These are phyloP conservation scores for Elaeis oleifera DNA, from an alignment of 202 grass and related monocot genomes.

Conservation along the genomic window DNA sequence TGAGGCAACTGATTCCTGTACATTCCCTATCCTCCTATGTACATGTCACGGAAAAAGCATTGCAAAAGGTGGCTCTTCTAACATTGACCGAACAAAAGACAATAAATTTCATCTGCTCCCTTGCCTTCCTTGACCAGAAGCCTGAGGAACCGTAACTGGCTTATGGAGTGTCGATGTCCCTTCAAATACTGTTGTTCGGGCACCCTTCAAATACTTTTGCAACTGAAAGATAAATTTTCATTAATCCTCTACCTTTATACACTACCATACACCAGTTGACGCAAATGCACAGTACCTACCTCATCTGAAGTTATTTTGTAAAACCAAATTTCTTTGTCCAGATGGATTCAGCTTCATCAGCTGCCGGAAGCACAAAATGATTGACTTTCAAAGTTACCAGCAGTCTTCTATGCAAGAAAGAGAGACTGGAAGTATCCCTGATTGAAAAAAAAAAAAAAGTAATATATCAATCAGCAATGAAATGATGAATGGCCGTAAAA, in stretches of 20 bases:
- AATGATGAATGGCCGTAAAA: not conserved
- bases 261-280: not conserved
- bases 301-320: slow-evolving; percentile 56
- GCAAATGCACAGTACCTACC: slow-evolving; percentile 28
- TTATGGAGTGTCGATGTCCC: slow-evolving; percentile 84
- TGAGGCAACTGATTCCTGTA: slow-evolving; percentile 5
- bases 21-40: slow-evolving; percentile 3
- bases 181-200: slow-evolving; percentile 63
- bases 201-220: slow-evolving; percentile 58
- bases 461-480: slow-evolving; percentile 3
- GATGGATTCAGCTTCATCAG: slow-evolving; percentile 68
- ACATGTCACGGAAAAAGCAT: slow-evolving; percentile 2
- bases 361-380: slow-evolving; percentile 82
- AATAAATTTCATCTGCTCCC: not conserved
- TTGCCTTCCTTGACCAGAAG: not conserved
- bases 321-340: slow-evolving; percentile 89
- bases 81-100: not conserved
- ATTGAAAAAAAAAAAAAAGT: not conserved
- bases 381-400: slow-evolving; percentile 62
- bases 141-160: slow-evolving; percentile 22
- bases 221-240: slow-evolving; percentile 33
- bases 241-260: not conserved
- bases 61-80: slow-evolving; percentile 13
- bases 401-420: slow-evolving; percentile 55
- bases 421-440: slow-evolving; percentile 86